phyloP scores from a whole-genome alignment of 257 asterid species.

The Perilla frutescens region DNA sequence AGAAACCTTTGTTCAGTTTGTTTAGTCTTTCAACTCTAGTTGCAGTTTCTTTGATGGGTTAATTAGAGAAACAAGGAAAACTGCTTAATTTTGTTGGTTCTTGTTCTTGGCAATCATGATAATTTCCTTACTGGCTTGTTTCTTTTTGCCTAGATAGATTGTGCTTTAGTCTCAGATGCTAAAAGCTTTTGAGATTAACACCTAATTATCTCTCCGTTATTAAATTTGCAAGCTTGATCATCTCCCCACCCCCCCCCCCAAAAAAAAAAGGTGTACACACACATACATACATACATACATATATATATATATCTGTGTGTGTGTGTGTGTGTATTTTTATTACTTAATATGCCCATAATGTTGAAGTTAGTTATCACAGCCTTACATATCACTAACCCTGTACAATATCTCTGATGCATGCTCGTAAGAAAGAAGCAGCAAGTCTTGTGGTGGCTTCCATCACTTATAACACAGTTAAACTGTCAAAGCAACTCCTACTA shows the following conservation, averaged over 20 bases:
- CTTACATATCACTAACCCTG: neutral
- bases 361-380: constrained; percentile 12
- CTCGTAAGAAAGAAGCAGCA: neutral
- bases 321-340: neutral
- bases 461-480: constrained; percentile 23
- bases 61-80: constrained; percentile 32
- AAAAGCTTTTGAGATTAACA: constrained; percentile 20
- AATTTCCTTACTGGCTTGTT: constrained; percentile 14
- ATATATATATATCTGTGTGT: no score
- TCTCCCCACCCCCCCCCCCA: no score
- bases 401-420: neutral
- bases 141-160: constrained; percentile 25
- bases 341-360: neutral
- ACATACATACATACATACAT: no score
- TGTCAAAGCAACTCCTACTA: constrained; percentile 5
- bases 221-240: neutral
- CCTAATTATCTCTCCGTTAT: neutral
- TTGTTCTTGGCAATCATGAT: constrained; percentile 27
- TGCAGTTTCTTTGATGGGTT: constrained; percentile 38
- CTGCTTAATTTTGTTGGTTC: constrained; percentile 31
- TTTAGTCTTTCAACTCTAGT: constrained; percentile 35
- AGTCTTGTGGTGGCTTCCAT: constrained; percentile 20
- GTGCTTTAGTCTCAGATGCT: neutral
- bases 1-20: constrained; percentile 37
- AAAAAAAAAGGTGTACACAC: neutral